These are phyloP conservation scores for Carex cristatella DNA, from an alignment of 176 grass and related monocot species.

Conservation along the genomic window DNA sequence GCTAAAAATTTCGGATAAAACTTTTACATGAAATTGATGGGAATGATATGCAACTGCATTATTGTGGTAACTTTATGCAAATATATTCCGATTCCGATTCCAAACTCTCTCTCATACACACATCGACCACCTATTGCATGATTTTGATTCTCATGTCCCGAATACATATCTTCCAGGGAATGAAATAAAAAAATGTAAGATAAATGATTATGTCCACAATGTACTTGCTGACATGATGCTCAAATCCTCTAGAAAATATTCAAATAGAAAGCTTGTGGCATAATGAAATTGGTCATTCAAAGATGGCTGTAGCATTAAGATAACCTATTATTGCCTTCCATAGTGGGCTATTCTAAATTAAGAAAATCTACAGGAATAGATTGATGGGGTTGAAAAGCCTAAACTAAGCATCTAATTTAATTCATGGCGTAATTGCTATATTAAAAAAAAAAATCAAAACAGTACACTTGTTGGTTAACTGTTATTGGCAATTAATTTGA, in stretches of 20 bases:
- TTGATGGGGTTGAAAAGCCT: background rate
- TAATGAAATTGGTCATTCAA: background rate
- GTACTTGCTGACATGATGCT: background rate
- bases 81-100: slow-evolving; percentile 13
- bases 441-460: background rate
- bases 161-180: slow-evolving; percentile 2
- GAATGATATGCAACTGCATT: slow-evolving; percentile 20
- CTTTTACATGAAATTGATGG: slow-evolving; percentile 14
- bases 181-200: background rate
- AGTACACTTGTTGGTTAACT: background rate
- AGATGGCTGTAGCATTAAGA: background rate
- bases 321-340: background rate
- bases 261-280: background rate
- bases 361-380: background rate
- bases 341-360: background rate
- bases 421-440: background rate
- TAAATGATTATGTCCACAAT: background rate
- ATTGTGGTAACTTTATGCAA: slow-evolving; percentile 8
- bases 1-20: background rate
- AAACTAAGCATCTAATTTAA: background rate
- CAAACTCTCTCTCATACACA: slow-evolving; percentile 2
- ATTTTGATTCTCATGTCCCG: background rate
- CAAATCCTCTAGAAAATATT: background rate
- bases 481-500: background rate
- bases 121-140: background rate